These are phyloP conservation scores for Cyclocybe aegerita DNA, from an alignment of 768 basidiomycete genomes.

Conservation along the genomic window DNA sequence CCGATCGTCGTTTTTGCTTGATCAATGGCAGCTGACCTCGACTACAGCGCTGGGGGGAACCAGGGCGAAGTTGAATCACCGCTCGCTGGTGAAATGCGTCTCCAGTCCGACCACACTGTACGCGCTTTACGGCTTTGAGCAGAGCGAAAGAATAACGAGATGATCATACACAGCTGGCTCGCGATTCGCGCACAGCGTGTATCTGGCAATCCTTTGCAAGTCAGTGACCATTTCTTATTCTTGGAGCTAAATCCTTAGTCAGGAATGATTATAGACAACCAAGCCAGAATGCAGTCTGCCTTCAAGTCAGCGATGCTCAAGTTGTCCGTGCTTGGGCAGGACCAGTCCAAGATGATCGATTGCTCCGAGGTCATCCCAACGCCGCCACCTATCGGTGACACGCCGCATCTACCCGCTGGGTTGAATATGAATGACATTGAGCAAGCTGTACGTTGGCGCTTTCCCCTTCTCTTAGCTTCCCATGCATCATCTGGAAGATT, in stretches of 20 bases:
- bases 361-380: constrained; percentile 45
- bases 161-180: constrained; percentile 20
- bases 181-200: constrained; percentile 45
- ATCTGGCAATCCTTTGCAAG: constrained; percentile 44
- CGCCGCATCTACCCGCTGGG: constrained; percentile 32
- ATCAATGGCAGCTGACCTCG: not conserved
- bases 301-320: constrained; percentile 46
- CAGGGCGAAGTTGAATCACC: constrained; percentile 39
- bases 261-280: constrained; percentile 22
- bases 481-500: not conserved
- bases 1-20: not conserved
- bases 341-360: constrained; percentile 34
- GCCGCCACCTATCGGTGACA: constrained; percentile 24
- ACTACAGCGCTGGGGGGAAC: constrained; percentile 31
- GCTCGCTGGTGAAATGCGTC: constrained; percentile 39
- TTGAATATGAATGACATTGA: constrained; percentile 25
- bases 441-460: constrained; percentile 30
- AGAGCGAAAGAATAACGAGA: not conserved
- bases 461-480: constrained; percentile 26
- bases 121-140: constrained; percentile 4
- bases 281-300: constrained; percentile 27
- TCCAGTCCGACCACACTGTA: constrained; percentile 41
- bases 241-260: not conserved
- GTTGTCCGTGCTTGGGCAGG: constrained; percentile 40
- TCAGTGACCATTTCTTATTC: constrained; percentile 14